Conservation (phyloP, 495 filamentous ascomycete genomes). For the Neurospora sp. region DNA sequence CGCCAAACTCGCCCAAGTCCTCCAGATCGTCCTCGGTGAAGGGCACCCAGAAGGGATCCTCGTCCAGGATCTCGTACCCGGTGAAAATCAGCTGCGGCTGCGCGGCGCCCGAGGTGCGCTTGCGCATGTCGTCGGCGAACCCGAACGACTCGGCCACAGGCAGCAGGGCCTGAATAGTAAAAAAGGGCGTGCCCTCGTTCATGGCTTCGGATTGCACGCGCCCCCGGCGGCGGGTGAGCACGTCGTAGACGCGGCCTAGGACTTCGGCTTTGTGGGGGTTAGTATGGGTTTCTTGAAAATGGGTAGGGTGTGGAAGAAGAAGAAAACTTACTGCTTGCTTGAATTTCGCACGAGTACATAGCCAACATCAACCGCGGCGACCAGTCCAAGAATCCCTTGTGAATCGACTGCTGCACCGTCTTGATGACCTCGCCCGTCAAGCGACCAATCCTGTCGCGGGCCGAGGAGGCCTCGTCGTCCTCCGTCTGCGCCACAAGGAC, state of each 20-base stretch:
- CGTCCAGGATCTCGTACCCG: constrained; percentile 82
- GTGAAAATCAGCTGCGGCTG: constrained; percentile 88
- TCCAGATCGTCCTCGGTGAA: constrained; percentile 94
- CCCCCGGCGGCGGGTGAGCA: constrained; percentile 83
- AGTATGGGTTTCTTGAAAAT: background rate
- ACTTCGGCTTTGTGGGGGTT: constrained; percentile 60
- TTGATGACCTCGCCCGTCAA: constrained; percentile 87
- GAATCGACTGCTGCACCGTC: constrained; percentile 74
- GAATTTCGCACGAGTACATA: constrained; percentile 98
- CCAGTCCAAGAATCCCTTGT: constrained; percentile 88
- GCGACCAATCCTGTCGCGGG: constrained; percentile 61
- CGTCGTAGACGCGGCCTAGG: constrained; percentile 86
- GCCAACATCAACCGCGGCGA: constrained; percentile 84
- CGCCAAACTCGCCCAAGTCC: constrained; percentile 87
- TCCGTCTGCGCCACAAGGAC: constrained; percentile 42
- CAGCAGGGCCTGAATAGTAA: constrained; percentile 75
- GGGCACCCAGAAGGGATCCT: constrained; percentile 96
- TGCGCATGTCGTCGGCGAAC: constrained; percentile 91
- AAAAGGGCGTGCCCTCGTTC: constrained; percentile 94
- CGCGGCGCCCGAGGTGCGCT: constrained; percentile 81
- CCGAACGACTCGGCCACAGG: constrained; percentile 94
- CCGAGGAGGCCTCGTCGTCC: constrained; percentile 44
- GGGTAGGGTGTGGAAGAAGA: background rate
- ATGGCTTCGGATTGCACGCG: constrained; percentile 81
- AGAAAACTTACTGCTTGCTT: constrained; percentile 66